Conservation (phyloP, 331 rosid species). For the Prunus yedoensis region DNA sequence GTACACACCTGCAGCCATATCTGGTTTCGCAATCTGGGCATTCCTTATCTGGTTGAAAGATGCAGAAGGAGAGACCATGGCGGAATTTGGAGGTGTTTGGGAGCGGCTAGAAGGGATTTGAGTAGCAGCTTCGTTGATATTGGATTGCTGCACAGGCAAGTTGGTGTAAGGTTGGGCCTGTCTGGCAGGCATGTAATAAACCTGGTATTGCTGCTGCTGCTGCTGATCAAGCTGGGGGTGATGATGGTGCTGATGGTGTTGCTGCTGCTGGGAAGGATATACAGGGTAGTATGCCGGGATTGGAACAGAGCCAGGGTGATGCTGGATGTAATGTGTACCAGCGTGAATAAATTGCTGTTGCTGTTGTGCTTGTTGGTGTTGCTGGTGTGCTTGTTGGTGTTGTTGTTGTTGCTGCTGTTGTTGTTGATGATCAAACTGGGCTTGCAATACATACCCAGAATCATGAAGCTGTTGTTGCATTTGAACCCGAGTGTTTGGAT, state of each 20-base stretch:
- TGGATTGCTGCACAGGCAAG: conserved; percentile 63
- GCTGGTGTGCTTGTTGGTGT: conserved; percentile 37
- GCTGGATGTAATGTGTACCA: conserved; percentile 75
- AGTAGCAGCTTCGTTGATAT: conserved; percentile 51
- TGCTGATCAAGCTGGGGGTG: conserved; percentile 71
- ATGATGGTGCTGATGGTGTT: conserved; percentile 42
- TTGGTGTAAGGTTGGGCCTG: conserved; percentile 69
- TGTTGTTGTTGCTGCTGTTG: conserved; percentile 41
- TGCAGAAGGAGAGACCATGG: conserved; percentile 43
- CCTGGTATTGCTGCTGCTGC: conserved; percentile 56
- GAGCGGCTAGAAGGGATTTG: conserved; percentile 51
- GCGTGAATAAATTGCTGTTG: conserved; percentile 63
- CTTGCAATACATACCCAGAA: conserved; percentile 46
- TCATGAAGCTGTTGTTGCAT: conserved; percentile 56
- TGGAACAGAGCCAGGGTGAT: conserved; percentile 54
- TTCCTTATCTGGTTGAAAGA: conserved; percentile 63
- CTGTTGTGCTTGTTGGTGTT: conserved; percentile 35
- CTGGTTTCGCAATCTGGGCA: conserved; percentile 61
- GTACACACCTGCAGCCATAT: conserved; percentile 59
- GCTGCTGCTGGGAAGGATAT: conserved; percentile 68
- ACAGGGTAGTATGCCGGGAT: conserved; percentile 70
- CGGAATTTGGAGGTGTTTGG: conserved; percentile 59
- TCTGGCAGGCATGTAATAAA: conserved; percentile 75
- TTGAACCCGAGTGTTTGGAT: conserved; percentile 61
- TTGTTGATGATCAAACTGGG: conserved; percentile 39